Evolutionary conservation across 352 stramenopile genomes (phyloP).

Genomic region (Phytophthora agathidicida): DNA sequence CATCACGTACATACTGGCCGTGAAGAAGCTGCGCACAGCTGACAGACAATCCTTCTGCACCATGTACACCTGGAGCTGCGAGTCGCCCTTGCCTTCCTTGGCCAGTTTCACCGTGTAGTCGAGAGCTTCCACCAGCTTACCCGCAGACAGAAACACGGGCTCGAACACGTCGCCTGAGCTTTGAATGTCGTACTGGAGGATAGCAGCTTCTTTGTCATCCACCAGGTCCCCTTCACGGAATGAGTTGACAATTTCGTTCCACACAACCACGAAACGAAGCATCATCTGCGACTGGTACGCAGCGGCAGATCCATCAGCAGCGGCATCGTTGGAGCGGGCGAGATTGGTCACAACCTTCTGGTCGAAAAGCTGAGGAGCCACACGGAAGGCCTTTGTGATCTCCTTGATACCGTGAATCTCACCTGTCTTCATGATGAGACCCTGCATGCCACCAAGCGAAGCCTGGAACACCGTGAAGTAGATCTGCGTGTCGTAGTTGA

Average conservation of each 20-base stretch:
- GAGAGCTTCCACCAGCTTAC: slow-evolving; percentile 71
- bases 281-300: slow-evolving; percentile 76
- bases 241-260: slow-evolving; percentile 83
- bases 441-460: slow-evolving; percentile 53
- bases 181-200: slow-evolving; percentile 78
- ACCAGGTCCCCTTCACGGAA: slow-evolving; percentile 77
- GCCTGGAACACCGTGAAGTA: slow-evolving; percentile 82
- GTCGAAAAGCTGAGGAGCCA: slow-evolving; percentile 71
- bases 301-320: slow-evolving; percentile 45
- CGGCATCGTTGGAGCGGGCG: slow-evolving; percentile 60
- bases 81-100: slow-evolving; percentile 75
- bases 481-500: slow-evolving; percentile 84
- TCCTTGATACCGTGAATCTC: slow-evolving; percentile 73
- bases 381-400: slow-evolving; percentile 71
- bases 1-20: slow-evolving; percentile 77
- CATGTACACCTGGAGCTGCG: slow-evolving; percentile 66
- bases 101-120: slow-evolving; percentile 62
- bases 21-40: slow-evolving; percentile 76
- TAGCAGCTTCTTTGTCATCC: slow-evolving; percentile 77
- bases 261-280: slow-evolving; percentile 81
- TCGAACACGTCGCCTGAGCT: slow-evolving; percentile 78
- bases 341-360: slow-evolving; percentile 75
- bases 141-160: slow-evolving; percentile 78
- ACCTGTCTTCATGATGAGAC: slow-evolving; percentile 73
- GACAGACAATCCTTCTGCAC: slow-evolving; percentile 76